Evolutionary conservation across 106 monocot species (phyloP).

Genomic region (Posidonia australis): DNA sequence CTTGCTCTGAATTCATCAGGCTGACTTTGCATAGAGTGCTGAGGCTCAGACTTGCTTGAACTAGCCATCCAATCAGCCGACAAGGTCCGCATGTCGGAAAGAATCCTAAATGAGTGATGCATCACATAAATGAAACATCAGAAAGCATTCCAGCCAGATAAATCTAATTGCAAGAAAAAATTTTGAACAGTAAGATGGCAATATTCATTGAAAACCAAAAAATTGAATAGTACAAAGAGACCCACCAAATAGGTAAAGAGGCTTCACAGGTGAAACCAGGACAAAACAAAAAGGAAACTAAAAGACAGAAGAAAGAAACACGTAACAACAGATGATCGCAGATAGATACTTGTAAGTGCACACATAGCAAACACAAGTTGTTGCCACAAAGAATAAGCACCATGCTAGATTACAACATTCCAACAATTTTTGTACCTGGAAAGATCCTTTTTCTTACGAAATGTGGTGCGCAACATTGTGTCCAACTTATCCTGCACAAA

Average conservation of each 20-base stretch:
- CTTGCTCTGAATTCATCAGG: conserved; percentile 39
- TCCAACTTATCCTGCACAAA: conserved; percentile 98
- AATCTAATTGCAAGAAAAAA: not conserved
- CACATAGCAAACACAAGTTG: too few species aligned
- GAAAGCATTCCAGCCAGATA: not conserved
- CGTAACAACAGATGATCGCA: too few species aligned
- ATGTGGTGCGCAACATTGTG: conserved; percentile 74
- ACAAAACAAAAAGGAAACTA: too few species aligned
- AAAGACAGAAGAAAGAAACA: too few species aligned
- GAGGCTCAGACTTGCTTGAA: conserved; percentile 64
- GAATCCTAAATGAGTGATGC: conserved; percentile 43
- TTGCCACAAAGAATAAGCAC: not conserved
- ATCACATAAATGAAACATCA: not conserved
- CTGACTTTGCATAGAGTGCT: conserved; percentile 43
- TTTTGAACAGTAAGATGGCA: too few species aligned
- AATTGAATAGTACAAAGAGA: too few species aligned
- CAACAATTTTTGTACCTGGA: conserved; percentile 45
- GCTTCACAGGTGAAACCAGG: too few species aligned
- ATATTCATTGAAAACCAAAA: too few species aligned
- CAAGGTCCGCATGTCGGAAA: conserved; percentile 96
- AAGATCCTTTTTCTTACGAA: conserved; percentile 94
- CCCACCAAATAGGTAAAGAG: too few species aligned
- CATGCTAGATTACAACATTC: not conserved
- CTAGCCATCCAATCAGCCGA: conserved; percentile 99
- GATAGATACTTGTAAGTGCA: too few species aligned